These are phyloP conservation scores for Rhizophora mangle DNA, from an alignment of 345 rosid genomes.

Conservation along the genomic window DNA sequence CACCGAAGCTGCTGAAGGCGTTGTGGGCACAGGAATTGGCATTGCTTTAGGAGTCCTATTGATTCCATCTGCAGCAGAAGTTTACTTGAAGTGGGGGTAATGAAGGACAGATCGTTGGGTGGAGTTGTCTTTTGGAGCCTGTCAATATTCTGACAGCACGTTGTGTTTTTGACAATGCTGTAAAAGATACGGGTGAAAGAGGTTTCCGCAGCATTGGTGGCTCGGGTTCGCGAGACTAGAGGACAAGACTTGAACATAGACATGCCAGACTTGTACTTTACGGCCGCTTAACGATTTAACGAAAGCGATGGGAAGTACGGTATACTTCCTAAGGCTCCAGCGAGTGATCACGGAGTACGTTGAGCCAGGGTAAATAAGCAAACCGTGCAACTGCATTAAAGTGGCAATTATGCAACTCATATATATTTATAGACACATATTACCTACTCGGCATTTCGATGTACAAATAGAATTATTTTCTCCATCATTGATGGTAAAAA, in stretches of 20 bases:
- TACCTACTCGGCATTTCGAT: too few species aligned
- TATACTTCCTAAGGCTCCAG: too few species aligned
- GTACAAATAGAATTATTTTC: too few species aligned
- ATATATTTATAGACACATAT: too few species aligned
- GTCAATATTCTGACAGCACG: constrained; percentile 31
- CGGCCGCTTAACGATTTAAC: too few species aligned
- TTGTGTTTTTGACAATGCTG: constrained; percentile 40
- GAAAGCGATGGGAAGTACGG: too few species aligned
- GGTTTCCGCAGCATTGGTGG: constrained; percentile 76
- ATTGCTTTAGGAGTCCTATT: constrained; percentile 60
- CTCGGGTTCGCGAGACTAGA: constrained; percentile 42
- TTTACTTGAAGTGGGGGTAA: constrained; percentile 52
- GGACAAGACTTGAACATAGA: not conserved
- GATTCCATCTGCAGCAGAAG: constrained; percentile 45
- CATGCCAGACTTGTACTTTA: too few species aligned
- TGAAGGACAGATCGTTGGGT: constrained; percentile 28
- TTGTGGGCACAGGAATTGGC: constrained; percentile 48
- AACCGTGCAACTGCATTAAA: too few species aligned
- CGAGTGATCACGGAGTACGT: too few species aligned
- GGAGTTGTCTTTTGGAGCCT: constrained; percentile 31
- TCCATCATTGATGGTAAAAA: too few species aligned
- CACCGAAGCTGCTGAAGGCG: constrained; percentile 65
- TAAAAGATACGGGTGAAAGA: constrained; percentile 69
- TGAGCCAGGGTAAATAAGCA: too few species aligned
- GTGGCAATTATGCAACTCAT: too few species aligned